These are phyloP conservation scores for Aspergillus leporis DNA, from an alignment of 495 filamentous ascomycete species.

Conservation along the genomic window DNA sequence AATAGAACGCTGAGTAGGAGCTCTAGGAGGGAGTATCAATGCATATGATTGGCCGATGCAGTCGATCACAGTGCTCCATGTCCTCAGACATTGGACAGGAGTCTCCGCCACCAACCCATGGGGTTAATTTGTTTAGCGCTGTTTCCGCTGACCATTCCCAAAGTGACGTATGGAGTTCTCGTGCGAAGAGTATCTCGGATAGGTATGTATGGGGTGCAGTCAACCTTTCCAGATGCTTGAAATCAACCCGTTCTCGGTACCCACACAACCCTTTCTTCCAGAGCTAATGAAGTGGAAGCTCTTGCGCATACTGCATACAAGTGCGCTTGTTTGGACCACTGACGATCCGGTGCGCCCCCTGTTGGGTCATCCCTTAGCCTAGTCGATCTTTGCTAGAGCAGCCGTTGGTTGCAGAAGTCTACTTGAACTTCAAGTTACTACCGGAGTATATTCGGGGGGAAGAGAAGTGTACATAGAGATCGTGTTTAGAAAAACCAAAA, in stretches of 20 bases:
- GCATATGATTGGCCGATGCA: constrained; percentile 20
- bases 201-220: not conserved
- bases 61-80: constrained; percentile 6
- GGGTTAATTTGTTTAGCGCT: constrained; percentile 16
- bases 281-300: not conserved
- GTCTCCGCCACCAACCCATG: constrained; percentile 17
- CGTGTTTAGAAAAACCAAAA: not conserved
- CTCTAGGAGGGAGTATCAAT: constrained; percentile 12
- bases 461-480: not conserved
- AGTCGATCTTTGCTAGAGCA: constrained; percentile 19
- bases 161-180: constrained; percentile 1
- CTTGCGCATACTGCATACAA: not conserved
- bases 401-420: constrained; percentile 21
- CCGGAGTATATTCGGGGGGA: constrained; percentile 1
- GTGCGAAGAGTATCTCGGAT: not conserved
- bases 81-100: constrained; percentile 14
- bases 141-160: constrained; percentile 18
- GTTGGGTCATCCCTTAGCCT: constrained; percentile 6
- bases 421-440: constrained; percentile 12
- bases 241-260: not conserved
- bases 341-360: constrained; percentile 9
- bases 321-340: constrained; percentile 8
- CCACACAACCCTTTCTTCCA: not conserved
- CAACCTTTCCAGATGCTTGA: not conserved
- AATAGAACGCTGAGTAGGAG: constrained; percentile 10